A percentile compares a stretch with the other conserved stretches of the same genome.
Evolutionary conservation across 2,329 filamentous ascomycete species (phyloP).

Genomic region (Pseudophaeomoniella oleicola): DNA sequence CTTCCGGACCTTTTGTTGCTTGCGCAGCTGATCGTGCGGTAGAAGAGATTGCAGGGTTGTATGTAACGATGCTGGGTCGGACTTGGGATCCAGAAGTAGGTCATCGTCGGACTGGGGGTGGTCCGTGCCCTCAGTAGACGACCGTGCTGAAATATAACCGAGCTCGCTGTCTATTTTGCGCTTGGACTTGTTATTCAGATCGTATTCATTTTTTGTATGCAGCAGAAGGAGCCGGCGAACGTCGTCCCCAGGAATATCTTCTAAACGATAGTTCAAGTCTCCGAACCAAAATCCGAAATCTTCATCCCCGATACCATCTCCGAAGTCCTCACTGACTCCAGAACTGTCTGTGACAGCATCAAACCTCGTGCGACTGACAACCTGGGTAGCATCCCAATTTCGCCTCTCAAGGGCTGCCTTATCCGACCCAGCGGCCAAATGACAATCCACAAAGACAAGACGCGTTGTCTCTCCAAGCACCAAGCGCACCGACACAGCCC

Average conservation of each 20-base stretch:
- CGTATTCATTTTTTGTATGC: conserved; percentile 68
- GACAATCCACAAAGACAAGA: conserved; percentile 80
- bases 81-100: conserved; percentile 50
- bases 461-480: conserved; percentile 81
- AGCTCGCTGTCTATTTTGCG: conserved; percentile 13
- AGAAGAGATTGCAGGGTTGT: conserved; percentile 77
- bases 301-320: conserved; percentile 70
- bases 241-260: conserved; percentile 77
- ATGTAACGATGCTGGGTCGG: conserved; percentile 75
- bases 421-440: conserved; percentile 77
- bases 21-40: conserved; percentile 73
- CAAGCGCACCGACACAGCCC: conserved; percentile 67
- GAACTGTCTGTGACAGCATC: conserved; percentile 54
- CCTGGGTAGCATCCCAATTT: conserved; percentile 79
- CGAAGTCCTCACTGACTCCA: conserved; percentile 39
- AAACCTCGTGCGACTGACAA: conserved; percentile 63
- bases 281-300: conserved; percentile 96
- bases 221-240: conserved; percentile 72
- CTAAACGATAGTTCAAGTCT: conserved; percentile 86
- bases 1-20: conserved; percentile 59
- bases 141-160: conserved; percentile 7
- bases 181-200: conserved; percentile 30
- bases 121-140: conserved; percentile 3
- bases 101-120: conserved; percentile 21
- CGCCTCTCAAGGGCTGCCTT: conserved; percentile 63